Evolutionary conservation across 345 rosid species (phyloP), one percentile per base, ranked within the genome.

Genomic region (Raphanus sativus): DNA sequence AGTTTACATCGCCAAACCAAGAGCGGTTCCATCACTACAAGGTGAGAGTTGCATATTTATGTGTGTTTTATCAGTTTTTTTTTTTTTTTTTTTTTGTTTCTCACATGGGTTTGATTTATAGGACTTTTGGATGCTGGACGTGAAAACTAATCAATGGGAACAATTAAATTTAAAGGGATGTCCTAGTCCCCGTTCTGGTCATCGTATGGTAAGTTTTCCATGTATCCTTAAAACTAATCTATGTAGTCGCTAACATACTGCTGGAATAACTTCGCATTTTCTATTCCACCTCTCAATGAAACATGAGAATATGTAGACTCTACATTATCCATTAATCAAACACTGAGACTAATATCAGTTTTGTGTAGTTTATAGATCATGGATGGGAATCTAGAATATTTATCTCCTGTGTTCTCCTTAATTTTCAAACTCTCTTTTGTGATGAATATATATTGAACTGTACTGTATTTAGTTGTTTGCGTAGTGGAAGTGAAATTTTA

Each of bases 11-110:
- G 56, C 97, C 98, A 48, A 92, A 90, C 85, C 98, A 94, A 85
- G 98, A 94, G 80, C 84, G 98, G 8, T 94, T 94, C 82, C 98
- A 90, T 69, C 98, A 92, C 81, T 94, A 94, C 86, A 94, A 92
- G 97, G 98, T 89, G 67, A 82, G 67, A 82, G 32, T 65, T 50
- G 24, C 42, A 4, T 77, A 21, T n/a, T 29, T 55, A 8, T 66
- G 21, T 62, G 6, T 10, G 29, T 25, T 17, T 16, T 45, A 42
- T 21, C 15, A 32, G 55, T 65, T 16, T 48, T 2, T 25, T 0
- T 48, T 24, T 59, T 32, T 2, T 21, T 21, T 21, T 8, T 4
- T 50, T 70, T 25, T 66, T n/a, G 17, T 65, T 48, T 17, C 12
- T 54, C 40, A 75, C n/a, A 30, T 40, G 4, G 48, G 10, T 40